Evolutionary conservation across 345 rosid genomes (phyloP), one percentile per base, ranked within the genome.

Genomic region (Pistacia atlantica): DNA sequence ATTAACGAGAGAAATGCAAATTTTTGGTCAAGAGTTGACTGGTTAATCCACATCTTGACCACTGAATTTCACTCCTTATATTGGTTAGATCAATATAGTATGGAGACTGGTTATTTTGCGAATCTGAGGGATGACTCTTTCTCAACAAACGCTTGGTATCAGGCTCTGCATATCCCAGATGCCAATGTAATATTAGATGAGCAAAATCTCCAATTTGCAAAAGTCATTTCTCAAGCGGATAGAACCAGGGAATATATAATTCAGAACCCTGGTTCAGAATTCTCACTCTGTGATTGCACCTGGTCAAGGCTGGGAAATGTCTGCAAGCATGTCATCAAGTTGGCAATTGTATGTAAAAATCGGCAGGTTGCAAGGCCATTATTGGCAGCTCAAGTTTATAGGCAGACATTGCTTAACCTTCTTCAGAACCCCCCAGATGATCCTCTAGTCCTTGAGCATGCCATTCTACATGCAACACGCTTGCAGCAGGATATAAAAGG

Each of bases 261-360:
- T 68, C 83, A 86, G 89, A 88, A 81, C 78, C 91, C 89, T 75
- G 91, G 89, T 63, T 84, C 91, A 4, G 91, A 88, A 73, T 88
- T 88, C 73, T 75, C 91, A 12, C 57, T 81, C 67, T 88, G 91
- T 54, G 85, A 86, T 66, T 88, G 91, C 57, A 59, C 73, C 59
- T 81, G 85, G 82, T 84, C 89, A 37, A 77, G 79, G 66, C 69
- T 13, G 22, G 91, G 89, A 75, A 88, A 88, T 81, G 75, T 86
- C 33, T 88, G 89, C 61, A 75, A 88, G 84, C 91, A 88, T 67
- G 82, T 86, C 49, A 71, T 88, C 61, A 88, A 86, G 86, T 86
- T 84, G 77, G 85, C 89, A 20, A 82, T 86, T 57, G 57, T 86
- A 31, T 82, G 85, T 68, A 86, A 86, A 81, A 82, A 49, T 59